Evolutionary conservation across 106 monocot species (phyloP), one percentile per base, ranked within the genome.

Genomic region (Allium cepa): DNA sequence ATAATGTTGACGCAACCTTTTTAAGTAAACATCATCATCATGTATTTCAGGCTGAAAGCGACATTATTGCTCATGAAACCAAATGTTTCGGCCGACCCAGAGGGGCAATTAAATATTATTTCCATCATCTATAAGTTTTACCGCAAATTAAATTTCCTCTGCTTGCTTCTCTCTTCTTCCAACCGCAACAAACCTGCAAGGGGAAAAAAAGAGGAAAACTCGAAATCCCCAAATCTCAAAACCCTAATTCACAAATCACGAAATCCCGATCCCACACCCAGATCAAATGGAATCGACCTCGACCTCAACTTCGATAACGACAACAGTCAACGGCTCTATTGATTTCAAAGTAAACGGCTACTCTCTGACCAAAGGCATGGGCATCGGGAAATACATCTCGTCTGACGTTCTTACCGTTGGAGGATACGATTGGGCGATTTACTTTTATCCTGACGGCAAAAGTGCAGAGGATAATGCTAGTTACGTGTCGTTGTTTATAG

Each of bases 371-470:
- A 81, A 81, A 56, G 81, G 81, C 57, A 52, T 81, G 4, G 76
- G 76, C 13, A 59, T 77, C 51, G 76, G 76, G 27, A 76, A 76
- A 62, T 81, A 72, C 81, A 58, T 81, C 65, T 57, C 81, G 28
- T 81, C 81, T 26, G 81, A 81, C 46, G 60, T 68, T 16, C 72
- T 81, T 67, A 46, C 61, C 56, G 76, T 81, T 17, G 81, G 81
- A 6, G 72, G 81, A 3, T 77, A 72, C 51, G 81, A 81, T 4
- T 81, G 81, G 81, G 76, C 81, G 13, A 64, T 81, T 13, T 81
- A 81, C 18, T 81, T 81, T 63, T 81, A 81, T 63, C 81, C 81
- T 2, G 81, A 81, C 11, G 81, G 81, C 26, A 81, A 81, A 75
- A 77, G 81, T 62, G 28, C 50, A 14, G 81, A 81, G 68, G 81